A percentile compares a stretch with the other conserved stretches of the same genome.
Evolutionary conservation across 352 stramenopile genomes (phyloP).

Genomic region (Aphanomyces stellatus): DNA sequence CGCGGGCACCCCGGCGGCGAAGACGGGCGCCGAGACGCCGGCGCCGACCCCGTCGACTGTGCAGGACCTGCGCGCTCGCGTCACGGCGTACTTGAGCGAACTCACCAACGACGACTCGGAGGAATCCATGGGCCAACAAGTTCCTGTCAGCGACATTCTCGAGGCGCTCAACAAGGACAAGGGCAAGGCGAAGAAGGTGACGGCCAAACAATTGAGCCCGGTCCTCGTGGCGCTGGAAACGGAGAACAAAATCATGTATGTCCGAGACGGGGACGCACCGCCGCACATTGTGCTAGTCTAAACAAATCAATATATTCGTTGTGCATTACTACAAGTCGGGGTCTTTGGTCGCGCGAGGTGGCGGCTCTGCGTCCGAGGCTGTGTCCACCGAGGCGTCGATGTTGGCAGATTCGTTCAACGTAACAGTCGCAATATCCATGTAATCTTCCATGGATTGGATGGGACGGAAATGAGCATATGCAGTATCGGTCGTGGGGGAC

Average conservation of each 20-base stretch:
- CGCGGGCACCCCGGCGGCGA: slow-evolving; percentile 26
- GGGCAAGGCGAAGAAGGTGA: slow-evolving; percentile 45
- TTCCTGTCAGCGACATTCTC: slow-evolving; percentile 23
- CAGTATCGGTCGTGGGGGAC: too few species aligned
- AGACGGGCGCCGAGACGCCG: slow-evolving; percentile 22
- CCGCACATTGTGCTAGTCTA: slow-evolving; percentile 80
- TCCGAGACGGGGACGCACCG: slow-evolving; percentile 68
- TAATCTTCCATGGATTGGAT: background rate
- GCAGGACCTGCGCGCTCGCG: background rate
- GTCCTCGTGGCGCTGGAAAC: slow-evolving; percentile 69
- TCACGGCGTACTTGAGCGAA: slow-evolving; percentile 9
- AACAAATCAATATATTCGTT: too few species aligned
- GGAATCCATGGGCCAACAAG: slow-evolving; percentile 51
- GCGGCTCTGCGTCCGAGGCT: background rate
- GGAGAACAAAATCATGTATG: slow-evolving; percentile 88
- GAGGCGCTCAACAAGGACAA: slow-evolving; percentile 47
- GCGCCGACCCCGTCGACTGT: too few species aligned
- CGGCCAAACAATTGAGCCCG: slow-evolving; percentile 44
- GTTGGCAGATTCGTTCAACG: background rate
- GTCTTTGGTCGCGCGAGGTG: too few species aligned
- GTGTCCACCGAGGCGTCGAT: background rate
- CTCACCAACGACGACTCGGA: slow-evolving; percentile 25
- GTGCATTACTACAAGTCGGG: too few species aligned
- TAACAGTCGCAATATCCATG: background rate
- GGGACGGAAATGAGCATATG: background rate